These are phyloP conservation scores for Cutaneotrichosporon sp. DNA, from an alignment of 1,284 basidiomycete species.

Conservation along the genomic window DNA sequence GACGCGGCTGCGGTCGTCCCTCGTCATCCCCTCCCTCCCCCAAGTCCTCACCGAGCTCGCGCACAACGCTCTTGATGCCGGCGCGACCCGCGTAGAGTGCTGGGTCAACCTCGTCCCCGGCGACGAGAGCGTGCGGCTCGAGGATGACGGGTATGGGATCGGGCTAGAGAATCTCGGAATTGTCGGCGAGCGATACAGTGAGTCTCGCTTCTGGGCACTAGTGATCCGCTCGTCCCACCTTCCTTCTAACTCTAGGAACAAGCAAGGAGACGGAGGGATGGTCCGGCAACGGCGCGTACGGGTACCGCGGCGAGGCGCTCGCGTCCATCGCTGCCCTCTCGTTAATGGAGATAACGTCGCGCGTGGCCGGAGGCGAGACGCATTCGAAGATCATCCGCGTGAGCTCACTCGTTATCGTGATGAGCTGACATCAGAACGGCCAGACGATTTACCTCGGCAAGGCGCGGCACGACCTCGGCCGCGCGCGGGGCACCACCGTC, in stretches of 20 bases:
- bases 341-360: slow-evolving; percentile 66
- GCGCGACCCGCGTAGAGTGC: slow-evolving; percentile 46
- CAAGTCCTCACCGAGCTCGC: slow-evolving; percentile 77
- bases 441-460: slow-evolving; percentile 20
- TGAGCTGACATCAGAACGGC: slow-evolving; percentile 22
- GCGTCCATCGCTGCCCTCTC: slow-evolving; percentile 74
- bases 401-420: slow-evolving; percentile 15
- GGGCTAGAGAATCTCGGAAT: slow-evolving; percentile 60
- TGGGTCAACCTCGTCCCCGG: slow-evolving; percentile 62
- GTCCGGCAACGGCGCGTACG: slow-evolving; percentile 61
- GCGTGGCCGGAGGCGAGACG: slow-evolving; percentile 63
- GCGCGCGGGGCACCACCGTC: slow-evolving; percentile 69
- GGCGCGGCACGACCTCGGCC: slow-evolving; percentile 63
- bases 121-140: slow-evolving; percentile 65
- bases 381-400: slow-evolving; percentile 78
- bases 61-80: slow-evolving; percentile 70
- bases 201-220: slow-evolving; percentile 43
- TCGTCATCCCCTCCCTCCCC: slow-evolving; percentile 76
- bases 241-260: slow-evolving; percentile 19
- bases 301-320: slow-evolving; percentile 86
- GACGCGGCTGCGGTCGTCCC: slow-evolving; percentile 66
- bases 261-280: slow-evolving; percentile 25
- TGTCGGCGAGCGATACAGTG: slow-evolving; percentile 68
- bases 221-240: no score
- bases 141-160: slow-evolving; percentile 79